A percentile compares a stretch with the other conserved stretches of the same genome.
phyloP scores from a whole-genome alignment of 73 alveolate species.

The Uronychia binucleata region DNA sequence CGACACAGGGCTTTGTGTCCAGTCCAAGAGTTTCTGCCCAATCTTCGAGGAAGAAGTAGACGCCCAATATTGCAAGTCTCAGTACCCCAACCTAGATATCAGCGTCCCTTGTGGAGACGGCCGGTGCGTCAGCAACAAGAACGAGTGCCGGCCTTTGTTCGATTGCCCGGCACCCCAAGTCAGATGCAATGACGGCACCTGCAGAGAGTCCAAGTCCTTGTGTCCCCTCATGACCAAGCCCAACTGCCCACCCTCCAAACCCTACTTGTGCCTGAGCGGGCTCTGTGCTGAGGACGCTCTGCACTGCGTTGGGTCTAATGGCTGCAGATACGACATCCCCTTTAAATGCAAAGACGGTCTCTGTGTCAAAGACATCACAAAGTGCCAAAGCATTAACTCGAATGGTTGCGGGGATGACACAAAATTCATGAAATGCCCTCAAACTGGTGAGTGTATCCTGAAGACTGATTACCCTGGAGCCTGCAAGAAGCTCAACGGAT shows the following conservation, averaged over 20 bases:
- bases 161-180: slow-evolving; percentile 32
- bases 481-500: not conserved
- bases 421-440: slow-evolving; percentile 29
- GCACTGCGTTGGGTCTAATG: too few species aligned
- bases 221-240: slow-evolving; percentile 57
- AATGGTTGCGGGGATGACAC: not conserved
- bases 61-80: not conserved
- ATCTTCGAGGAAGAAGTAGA: not conserved
- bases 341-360: too few species aligned
- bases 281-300: too few species aligned
- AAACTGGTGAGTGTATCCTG: slow-evolving; percentile 10
- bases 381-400: too few species aligned
- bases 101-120: slow-evolving; percentile 83
- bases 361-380: too few species aligned
- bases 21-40: not conserved
- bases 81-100: not conserved
- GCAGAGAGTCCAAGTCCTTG: slow-evolving; percentile 32
- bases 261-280: slow-evolving; percentile 70
- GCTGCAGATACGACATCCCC: too few species aligned
- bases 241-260: slow-evolving; percentile 61
- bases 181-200: slow-evolving; percentile 82
- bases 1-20: slow-evolving; percentile 64
- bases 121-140: slow-evolving; percentile 51
- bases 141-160: slow-evolving; percentile 72
- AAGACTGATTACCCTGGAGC: not conserved